Evolutionary conservation across 129 eudicot species (phyloP).

Genomic region (Scalesia atractyloides): DNA sequence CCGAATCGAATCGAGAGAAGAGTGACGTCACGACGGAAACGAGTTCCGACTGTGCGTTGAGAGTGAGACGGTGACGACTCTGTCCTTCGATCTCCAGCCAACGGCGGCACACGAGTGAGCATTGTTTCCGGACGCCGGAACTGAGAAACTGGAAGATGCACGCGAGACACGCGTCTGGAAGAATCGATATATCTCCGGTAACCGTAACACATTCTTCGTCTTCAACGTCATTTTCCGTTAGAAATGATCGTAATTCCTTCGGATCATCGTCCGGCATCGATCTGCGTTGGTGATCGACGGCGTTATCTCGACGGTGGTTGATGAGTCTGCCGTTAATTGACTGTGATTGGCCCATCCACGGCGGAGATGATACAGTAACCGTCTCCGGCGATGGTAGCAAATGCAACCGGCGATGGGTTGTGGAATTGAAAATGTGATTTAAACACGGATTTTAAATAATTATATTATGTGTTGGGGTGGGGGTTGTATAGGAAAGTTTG

Average conservation of each 20-base stretch:
- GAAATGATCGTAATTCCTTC: not conserved
- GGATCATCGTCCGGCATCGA: not conserved
- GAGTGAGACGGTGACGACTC: slow-evolving; percentile 60
- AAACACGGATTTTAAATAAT: not conserved
- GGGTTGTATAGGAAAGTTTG: not conserved
- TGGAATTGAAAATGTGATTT: slow-evolving; percentile 22
- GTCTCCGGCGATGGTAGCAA: slow-evolving; percentile 1
- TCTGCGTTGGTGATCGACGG: not conserved
- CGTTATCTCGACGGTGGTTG: not conserved
- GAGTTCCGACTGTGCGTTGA: slow-evolving; percentile 50
- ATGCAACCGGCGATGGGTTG: not conserved
- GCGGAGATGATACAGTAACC: not conserved
- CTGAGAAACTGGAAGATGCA: slow-evolving; percentile 50
- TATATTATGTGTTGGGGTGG: slow-evolving; percentile 12
- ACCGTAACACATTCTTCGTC: not conserved
- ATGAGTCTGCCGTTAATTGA: not conserved
- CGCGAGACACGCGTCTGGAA: slow-evolving; percentile 70
- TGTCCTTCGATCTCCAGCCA: slow-evolving; percentile 67
- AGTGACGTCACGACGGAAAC: slow-evolving; percentile 24
- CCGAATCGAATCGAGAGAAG: slow-evolving; percentile 58
- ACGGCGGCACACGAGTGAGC: slow-evolving; percentile 63
- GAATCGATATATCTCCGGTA: slow-evolving; percentile 1
- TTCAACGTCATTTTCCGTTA: not conserved
- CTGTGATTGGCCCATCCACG: slow-evolving; percentile 11
- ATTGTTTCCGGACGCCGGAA: slow-evolving; percentile 57